phyloP scores from a whole-genome alignment of 2,329 filamentous ascomycete species.

The Coniochaeta prunicola region DNA sequence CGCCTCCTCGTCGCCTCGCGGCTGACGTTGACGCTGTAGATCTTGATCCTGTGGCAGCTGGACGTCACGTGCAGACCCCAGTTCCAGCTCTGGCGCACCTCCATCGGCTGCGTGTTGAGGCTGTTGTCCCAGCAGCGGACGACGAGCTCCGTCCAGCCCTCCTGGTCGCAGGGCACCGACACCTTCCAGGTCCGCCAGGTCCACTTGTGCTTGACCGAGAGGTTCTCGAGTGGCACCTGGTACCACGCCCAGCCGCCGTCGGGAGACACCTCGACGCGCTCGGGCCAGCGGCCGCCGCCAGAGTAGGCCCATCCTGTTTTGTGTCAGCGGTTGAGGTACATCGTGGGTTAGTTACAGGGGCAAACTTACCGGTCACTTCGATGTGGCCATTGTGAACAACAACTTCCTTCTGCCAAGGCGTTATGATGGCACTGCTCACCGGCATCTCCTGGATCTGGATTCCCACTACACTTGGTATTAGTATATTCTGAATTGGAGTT shows the following conservation, averaged over 20 bases:
- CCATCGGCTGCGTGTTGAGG: slow-evolving; percentile 49
- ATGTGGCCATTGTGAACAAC: slow-evolving; percentile 55
- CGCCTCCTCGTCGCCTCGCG: slow-evolving; percentile 38
- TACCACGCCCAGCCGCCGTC: slow-evolving; percentile 62
- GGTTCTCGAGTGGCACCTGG: slow-evolving; percentile 48
- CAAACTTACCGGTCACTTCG: slow-evolving; percentile 11
- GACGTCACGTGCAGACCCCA: slow-evolving; percentile 61
- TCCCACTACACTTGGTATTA: neutral
- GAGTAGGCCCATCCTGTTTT: slow-evolving; percentile 50
- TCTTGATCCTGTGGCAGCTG: slow-evolving; percentile 50
- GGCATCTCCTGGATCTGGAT: slow-evolving; percentile 63
- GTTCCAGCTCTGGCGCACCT: slow-evolving; percentile 32
- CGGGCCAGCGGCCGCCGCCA: slow-evolving; percentile 51
- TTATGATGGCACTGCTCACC: slow-evolving; percentile 60
- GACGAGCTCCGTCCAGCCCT: slow-evolving; percentile 54
- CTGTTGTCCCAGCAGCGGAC: slow-evolving; percentile 55
- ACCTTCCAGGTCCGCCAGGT: slow-evolving; percentile 60
- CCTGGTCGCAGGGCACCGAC: slow-evolving; percentile 53
- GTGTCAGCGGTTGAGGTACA: neutral
- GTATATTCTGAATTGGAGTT: neutral
- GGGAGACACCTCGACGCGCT: slow-evolving; percentile 54
- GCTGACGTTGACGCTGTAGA: slow-evolving; percentile 55
- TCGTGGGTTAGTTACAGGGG: neutral
- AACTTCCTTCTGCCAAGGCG: slow-evolving; percentile 51
- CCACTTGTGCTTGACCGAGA: slow-evolving; percentile 55